phyloP scores from a whole-genome alignment of 768 basidiomycete genomes.

The Mycena maculata region DNA sequence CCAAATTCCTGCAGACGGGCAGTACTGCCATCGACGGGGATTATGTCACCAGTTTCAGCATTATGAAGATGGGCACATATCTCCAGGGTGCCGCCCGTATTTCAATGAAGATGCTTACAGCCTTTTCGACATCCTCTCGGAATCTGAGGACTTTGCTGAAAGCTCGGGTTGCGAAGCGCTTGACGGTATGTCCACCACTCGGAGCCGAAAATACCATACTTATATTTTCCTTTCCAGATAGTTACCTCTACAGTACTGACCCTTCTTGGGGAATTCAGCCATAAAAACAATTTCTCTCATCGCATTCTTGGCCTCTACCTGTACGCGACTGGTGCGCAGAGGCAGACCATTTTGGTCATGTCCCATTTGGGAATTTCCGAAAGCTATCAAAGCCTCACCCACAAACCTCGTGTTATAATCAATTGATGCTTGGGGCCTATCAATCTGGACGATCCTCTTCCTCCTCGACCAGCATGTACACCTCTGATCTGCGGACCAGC shows the following conservation, averaged over 20 bases:
- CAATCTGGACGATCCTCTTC: background rate
- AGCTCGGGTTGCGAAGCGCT: too few species aligned
- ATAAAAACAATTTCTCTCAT: constrained; percentile 44
- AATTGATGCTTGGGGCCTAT: background rate
- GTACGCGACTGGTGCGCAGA: constrained; percentile 46
- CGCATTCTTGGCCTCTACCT: constrained; percentile 45
- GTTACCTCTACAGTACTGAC: constrained; percentile 34
- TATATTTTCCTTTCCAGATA: too few species aligned
- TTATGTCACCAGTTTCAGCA: constrained; percentile 32
- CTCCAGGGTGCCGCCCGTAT: constrained; percentile 21
- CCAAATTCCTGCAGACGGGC: constrained; percentile 34
- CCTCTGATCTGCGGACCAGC: background rate
- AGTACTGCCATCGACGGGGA: constrained; percentile 16
- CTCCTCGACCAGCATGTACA: background rate
- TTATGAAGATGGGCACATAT: background rate
- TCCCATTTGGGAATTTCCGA: constrained; percentile 43
- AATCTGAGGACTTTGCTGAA: background rate
- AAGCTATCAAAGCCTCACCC: constrained; percentile 43
- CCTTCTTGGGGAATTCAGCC: constrained; percentile 45
- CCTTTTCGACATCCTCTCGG: constrained; percentile 38
- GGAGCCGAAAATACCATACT: too few species aligned
- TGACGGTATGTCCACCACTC: too few species aligned
- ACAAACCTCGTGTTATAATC: constrained; percentile 17
- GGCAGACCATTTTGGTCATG: constrained; percentile 45
- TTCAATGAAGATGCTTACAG: constrained; percentile 26